phyloP scores from a whole-genome alignment of 2,329 filamentous ascomycete species.

The Fusarium verticillioides region DNA sequence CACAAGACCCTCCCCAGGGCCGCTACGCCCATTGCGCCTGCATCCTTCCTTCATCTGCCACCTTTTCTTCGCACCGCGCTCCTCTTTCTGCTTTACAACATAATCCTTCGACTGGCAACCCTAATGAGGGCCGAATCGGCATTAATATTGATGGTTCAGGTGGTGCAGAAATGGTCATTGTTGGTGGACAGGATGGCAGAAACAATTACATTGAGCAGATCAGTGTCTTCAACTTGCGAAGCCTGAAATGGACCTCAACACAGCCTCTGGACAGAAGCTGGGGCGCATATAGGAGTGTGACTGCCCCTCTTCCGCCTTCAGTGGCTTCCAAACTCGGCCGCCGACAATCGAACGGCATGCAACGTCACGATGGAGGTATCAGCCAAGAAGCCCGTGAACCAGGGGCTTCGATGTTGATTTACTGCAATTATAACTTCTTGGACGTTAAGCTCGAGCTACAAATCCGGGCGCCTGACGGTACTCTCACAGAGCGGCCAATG shows the following conservation, averaged over 20 bases:
- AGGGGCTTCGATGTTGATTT: slow-evolving; percentile 87
- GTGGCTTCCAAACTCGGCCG: slow-evolving; percentile 75
- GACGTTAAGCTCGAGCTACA: slow-evolving; percentile 97
- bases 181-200: slow-evolving; percentile 95
- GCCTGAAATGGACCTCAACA: slow-evolving; percentile 94
- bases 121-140: slow-evolving; percentile 88
- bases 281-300: slow-evolving; percentile 95
- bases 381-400: slow-evolving; percentile 66
- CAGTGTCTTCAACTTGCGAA: slow-evolving; percentile 95
- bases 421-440: slow-evolving; percentile 98
- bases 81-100: slow-evolving; percentile 89
- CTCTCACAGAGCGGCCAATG: slow-evolving; percentile 89
- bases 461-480: slow-evolving; percentile 84
- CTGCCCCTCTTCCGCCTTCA: slow-evolving; percentile 79
- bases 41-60: slow-evolving; percentile 86
- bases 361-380: slow-evolving; percentile 58
- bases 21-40: slow-evolving; percentile 97
- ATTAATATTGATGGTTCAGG: slow-evolving; percentile 90
- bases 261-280: slow-evolving; percentile 90
- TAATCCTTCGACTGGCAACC: slow-evolving; percentile 83
- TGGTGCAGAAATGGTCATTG: slow-evolving; percentile 96
- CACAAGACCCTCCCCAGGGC: slow-evolving; percentile 86
- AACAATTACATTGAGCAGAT: slow-evolving; percentile 99
- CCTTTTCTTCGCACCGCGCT: slow-evolving; percentile 85
- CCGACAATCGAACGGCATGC: slow-evolving; percentile 56